phyloP scores from a whole-genome alignment of 2,329 filamentous ascomycete species.

The Ophidiomyces ophidiicola region DNA sequence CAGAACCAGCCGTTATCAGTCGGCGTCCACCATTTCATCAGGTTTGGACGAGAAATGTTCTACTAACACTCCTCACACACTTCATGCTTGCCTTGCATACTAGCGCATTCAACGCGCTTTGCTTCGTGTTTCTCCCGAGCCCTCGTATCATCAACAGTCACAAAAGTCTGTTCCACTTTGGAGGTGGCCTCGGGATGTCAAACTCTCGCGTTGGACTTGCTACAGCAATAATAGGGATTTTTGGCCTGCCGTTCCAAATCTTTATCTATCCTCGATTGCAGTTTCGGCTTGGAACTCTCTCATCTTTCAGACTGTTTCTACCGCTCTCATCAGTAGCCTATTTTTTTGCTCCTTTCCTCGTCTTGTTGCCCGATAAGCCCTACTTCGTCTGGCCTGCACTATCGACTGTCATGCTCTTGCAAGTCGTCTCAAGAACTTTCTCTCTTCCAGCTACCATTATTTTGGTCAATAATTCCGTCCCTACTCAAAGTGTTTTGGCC shows the following conservation, averaged over 20 bases:
- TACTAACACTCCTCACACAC: slow-evolving; percentile 49
- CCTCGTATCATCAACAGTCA: slow-evolving; percentile 42
- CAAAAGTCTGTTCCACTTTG: slow-evolving; percentile 44
- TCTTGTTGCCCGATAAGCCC: slow-evolving; percentile 48
- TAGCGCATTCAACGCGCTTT: slow-evolving; percentile 63
- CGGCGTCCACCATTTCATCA: slow-evolving; percentile 37
- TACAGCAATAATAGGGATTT: slow-evolving; percentile 61
- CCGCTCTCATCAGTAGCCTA: slow-evolving; percentile 61
- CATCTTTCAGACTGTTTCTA: slow-evolving; percentile 55
- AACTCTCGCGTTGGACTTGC: slow-evolving; percentile 61
- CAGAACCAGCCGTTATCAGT: slow-evolving; percentile 20
- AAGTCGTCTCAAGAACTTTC: slow-evolving; percentile 63
- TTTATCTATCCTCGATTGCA: slow-evolving; percentile 59
- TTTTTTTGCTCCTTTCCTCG: slow-evolving; percentile 56
- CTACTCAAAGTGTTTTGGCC: slow-evolving; percentile 44
- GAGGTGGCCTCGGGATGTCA: slow-evolving; percentile 62
- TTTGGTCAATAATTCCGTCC: slow-evolving; percentile 48
- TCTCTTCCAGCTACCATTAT: slow-evolving; percentile 48
- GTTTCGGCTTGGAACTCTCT: slow-evolving; percentile 53
- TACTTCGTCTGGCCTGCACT: slow-evolving; percentile 54
- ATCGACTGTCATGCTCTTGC: slow-evolving; percentile 50
- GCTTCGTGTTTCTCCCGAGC: slow-evolving; percentile 65
- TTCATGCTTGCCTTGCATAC: slow-evolving; percentile 62
- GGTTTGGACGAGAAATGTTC: slow-evolving; percentile 43
- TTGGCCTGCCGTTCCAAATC: slow-evolving; percentile 63